Conservation (phyloP, 164 flowering plant species). For the Cinnamomum micranthum region DNA sequence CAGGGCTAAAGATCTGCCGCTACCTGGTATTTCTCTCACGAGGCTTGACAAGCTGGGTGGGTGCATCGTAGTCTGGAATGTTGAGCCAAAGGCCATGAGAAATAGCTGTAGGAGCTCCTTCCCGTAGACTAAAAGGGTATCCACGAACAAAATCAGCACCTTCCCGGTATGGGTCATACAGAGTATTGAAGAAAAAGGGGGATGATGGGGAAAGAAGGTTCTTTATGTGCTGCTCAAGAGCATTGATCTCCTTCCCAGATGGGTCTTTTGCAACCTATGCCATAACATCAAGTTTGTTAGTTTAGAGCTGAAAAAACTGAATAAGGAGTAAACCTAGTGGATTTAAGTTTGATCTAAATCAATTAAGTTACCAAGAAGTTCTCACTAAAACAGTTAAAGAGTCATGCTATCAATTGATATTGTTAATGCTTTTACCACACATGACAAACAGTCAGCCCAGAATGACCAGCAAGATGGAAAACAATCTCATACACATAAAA, state of each 20-base stretch:
- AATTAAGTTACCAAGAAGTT: background rate
- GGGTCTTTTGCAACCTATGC: slow-evolving; percentile 79
- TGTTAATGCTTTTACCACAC: no score
- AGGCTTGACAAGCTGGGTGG: slow-evolving; percentile 89
- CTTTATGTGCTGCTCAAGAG: slow-evolving; percentile 78
- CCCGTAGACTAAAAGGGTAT: slow-evolving; percentile 80
- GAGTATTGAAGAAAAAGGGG: slow-evolving; percentile 82
- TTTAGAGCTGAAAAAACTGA: background rate
- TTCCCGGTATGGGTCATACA: slow-evolving; percentile 73
- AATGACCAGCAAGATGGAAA: background rate
- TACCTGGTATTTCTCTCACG: slow-evolving; percentile 75
- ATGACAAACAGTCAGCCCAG: background rate
- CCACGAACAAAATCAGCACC: slow-evolving; percentile 91
- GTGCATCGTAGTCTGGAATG: slow-evolving; percentile 87
- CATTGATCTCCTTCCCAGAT: slow-evolving; percentile 69
- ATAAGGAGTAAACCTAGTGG: background rate
- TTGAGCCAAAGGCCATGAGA: slow-evolving; percentile 87
- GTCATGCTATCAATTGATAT: no score
- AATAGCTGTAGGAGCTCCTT: slow-evolving; percentile 77
- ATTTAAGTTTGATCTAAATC: no score
- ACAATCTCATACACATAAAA: background rate
- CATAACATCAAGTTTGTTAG: background rate
- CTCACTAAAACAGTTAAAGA: no score
- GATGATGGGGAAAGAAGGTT: slow-evolving; percentile 68
- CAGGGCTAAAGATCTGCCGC: background rate